phyloP scores from a whole-genome alignment of 1,284 basidiomycete species.

The Apiotrichum siamense region DNA sequence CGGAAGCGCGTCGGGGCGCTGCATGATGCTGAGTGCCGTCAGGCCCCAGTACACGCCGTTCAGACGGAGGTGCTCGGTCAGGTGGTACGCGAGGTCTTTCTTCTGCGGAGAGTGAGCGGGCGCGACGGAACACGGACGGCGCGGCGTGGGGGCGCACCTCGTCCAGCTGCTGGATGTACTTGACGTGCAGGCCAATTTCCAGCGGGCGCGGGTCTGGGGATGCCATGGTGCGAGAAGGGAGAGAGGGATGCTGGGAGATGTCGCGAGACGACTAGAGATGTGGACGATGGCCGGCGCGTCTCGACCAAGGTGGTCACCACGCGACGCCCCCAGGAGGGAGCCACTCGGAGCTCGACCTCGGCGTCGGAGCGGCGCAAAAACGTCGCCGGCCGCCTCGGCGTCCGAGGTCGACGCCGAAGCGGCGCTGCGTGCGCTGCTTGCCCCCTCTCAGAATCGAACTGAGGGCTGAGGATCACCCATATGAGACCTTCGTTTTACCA shows the following conservation, averaged over 20 bases:
- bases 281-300: too few relatives aligned
- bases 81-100: slow-evolving; percentile 82
- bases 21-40: slow-evolving; percentile 77
- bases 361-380: too few relatives aligned
- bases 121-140: slow-evolving; percentile 7
- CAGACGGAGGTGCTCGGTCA: slow-evolving; percentile 87
- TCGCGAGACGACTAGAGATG: too few relatives aligned
- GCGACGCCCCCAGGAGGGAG: too few relatives aligned
- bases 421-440: not conserved
- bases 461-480: too few relatives aligned
- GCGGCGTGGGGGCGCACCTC: slow-evolving; percentile 49
- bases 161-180: slow-evolving; percentile 67
- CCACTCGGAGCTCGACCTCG: too few relatives aligned
- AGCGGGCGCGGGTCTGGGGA: slow-evolving; percentile 32
- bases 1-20: slow-evolving; percentile 66
- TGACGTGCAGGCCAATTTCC: slow-evolving; percentile 56
- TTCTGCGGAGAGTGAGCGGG: slow-evolving; percentile 51
- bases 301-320: too few relatives aligned
- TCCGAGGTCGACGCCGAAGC: too few relatives aligned
- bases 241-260: too few relatives aligned
- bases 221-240: too few relatives aligned
- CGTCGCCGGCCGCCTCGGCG: too few relatives aligned
- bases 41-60: slow-evolving; percentile 98
- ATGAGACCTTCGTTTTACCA: too few relatives aligned
- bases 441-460: not conserved